Evolutionary conservation across 495 filamentous ascomycete genomes (phyloP).

Genomic region (Astrocystis sublimbata): DNA sequence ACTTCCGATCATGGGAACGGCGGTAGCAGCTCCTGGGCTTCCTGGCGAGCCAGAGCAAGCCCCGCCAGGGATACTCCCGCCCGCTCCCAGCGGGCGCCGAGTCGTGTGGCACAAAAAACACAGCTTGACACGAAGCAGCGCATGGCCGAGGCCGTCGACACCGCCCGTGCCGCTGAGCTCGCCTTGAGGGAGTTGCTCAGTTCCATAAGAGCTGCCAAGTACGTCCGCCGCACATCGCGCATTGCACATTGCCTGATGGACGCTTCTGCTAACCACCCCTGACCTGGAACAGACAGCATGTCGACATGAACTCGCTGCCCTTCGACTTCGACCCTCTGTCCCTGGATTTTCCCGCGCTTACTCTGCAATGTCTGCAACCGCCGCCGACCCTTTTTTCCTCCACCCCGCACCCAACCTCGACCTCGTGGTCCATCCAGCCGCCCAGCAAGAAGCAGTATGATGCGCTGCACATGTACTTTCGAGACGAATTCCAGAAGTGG

Average conservation of each 20-base stretch:
- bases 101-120: constrained; percentile 53
- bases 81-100: constrained; percentile 34
- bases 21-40: constrained; percentile 18
- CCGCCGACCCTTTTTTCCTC: constrained; percentile 74
- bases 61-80: neutral
- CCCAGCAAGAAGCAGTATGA: constrained; percentile 71
- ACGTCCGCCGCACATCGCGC: constrained; percentile 27
- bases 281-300: constrained; percentile 43
- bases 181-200: constrained; percentile 78
- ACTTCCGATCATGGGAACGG: constrained; percentile 23
- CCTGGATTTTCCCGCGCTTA: constrained; percentile 79
- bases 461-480: constrained; percentile 64
- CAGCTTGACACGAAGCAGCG: constrained; percentile 60
- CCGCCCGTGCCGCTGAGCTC: constrained; percentile 75
- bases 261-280: constrained; percentile 19
- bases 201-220: constrained; percentile 81
- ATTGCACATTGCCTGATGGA: neutral
- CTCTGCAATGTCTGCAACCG: constrained; percentile 73
- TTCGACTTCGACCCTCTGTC: constrained; percentile 83
- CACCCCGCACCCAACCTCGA: constrained; percentile 66
- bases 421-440: constrained; percentile 73
- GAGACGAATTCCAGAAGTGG: constrained; percentile 65
- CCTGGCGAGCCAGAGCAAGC: constrained; percentile 4
- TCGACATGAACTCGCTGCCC: constrained; percentile 51
- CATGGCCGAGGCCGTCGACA: constrained; percentile 65